These are phyloP conservation scores for Nepenthes gracilis DNA, from an alignment of 148 eudicot genomes.

Conservation along the genomic window DNA sequence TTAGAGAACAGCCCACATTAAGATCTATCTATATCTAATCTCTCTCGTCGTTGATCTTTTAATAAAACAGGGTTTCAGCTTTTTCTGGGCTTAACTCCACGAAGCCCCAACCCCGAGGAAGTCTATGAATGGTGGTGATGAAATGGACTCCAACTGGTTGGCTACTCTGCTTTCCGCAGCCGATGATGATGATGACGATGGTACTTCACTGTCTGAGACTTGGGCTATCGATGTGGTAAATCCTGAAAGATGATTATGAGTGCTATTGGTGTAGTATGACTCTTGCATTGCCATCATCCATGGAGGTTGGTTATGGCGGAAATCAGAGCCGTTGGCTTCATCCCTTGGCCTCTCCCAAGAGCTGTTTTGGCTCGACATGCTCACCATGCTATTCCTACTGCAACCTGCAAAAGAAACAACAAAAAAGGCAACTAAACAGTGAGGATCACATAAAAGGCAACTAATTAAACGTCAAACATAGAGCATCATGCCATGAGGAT, in stretches of 20 bases:
- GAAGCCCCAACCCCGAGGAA: conserved; percentile 84
- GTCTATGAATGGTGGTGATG: conserved; percentile 59
- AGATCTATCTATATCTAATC: neutral
- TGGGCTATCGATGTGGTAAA: no score
- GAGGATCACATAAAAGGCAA: no score
- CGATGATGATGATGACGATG: conserved; percentile 4
- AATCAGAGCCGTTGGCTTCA: neutral
- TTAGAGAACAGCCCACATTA: conserved; percentile 12
- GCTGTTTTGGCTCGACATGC: conserved; percentile 1
- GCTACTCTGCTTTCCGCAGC: conserved; percentile 2
- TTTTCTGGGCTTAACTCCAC: conserved; percentile 8
- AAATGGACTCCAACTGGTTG: conserved; percentile 6
- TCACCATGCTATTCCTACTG: conserved; percentile 3
- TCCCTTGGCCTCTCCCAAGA: conserved; percentile 7
- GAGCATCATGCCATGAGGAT: no score
- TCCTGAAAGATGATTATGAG: neutral
- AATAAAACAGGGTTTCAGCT: conserved; percentile 3
- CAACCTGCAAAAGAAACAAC: neutral
- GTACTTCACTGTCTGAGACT: no score
- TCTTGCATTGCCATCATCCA: conserved; percentile 6
- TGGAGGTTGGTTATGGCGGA: conserved; percentile 1
- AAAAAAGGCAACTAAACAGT: neutral
- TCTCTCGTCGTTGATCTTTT: neutral
- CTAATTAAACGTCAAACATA: neutral
- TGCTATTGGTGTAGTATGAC: conserved; percentile 5